Evolutionary conservation across 345 rosid species (phyloP), one percentile per base, ranked within the genome.

Genomic region (Pseudoturritis turrita): DNA sequence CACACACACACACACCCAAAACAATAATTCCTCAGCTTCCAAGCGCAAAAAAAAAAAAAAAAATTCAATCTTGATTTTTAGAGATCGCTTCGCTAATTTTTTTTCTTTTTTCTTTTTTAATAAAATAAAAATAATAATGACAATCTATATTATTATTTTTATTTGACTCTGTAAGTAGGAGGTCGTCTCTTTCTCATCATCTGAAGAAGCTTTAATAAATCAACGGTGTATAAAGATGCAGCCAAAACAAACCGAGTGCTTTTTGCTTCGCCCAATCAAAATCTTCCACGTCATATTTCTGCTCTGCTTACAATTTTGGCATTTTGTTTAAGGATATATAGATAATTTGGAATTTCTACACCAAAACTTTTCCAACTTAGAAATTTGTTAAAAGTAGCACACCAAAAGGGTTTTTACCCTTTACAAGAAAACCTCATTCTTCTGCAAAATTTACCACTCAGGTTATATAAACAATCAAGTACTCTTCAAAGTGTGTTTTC

Each of bases 11-110:
- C 66, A 1, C 45, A 10, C 62, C 45, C 4, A 11, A 13, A 22
- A n/a, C 71, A 62, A 75, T 60, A 51, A 59, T 51, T 75, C 78
- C 65, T 45, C 55, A 13, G 61, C 57, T 58, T 70, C 74, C 40
- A 28, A 54, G 3, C 37, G 21, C 10, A 3, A 9, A 8, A 33
- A 8, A 50, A 7, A 50, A 37, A 71, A 61, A 52, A 45, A 46
- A 54, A 22, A 22, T 1, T 22, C 37, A 26, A 58, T 68, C 58
- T 61, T 68, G 79, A 65, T 49, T 74, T n/a, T 68, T 65, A 23
- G 65, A 54, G 79, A 76, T 69, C 61, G 58, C 58, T 53, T 75
- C 36, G 17, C 45, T 41, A 41, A n/a, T 68, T 14, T 19, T 29
- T 41, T 28, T 22, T 28, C 6, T 36, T 6, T 1, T 1, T 26